Base-by-base conservation (phyloP, 306 rosid genomes). In the Begonia loranthoides region DNA sequence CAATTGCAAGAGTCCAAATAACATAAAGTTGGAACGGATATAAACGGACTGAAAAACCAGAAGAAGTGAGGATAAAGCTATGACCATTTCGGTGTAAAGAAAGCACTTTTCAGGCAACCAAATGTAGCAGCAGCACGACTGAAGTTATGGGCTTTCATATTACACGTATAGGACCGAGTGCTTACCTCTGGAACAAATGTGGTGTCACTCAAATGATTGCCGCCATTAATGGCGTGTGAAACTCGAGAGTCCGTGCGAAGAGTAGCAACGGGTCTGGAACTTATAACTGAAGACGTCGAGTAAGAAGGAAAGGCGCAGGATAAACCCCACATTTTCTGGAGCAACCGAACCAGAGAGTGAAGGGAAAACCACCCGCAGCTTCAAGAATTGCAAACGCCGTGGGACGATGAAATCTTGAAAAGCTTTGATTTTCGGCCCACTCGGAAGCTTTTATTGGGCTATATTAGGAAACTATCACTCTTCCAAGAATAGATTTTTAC, bases 101-200 rank as follows among this genome's bases (percentile, higher is more conserved):
- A 4, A 5, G 22, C n/a, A n/a, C n/a, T n/a, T n/a, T n/a, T n/a
- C n/a, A 52, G 2, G 17, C 4, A 51, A 58, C 57, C 34, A 51
- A 45, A n/a, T n/a, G n/a, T n/a, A n/a, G n/a, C n/a, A n/a, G n/a
- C n/a, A n/a, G n/a, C n/a, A n/a, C n/a, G n/a, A 64, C 15, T 39
- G 1, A 49, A 45, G 13, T 60, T 57, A 13, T 28, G 17, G 56
- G 57, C 55, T 51, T 36, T 3, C n/a, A 12, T 33, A 15, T 9
- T 41, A 40, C 46, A 13, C 17, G 33, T 45, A 54, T 12, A 14
- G 12, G 5, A 51, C 64, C 38, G 5, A 57, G 10, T 17, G 17
- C 17, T 47, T 45, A 81, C 93, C 82, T 84, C 83, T 1, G 94
- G 88, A 28, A 73, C 80, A 62, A 88, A 83, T 41, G 96, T 92